Evolutionary conservation across 805 yeast species (phyloP).

Genomic region (Candida montana): DNA sequence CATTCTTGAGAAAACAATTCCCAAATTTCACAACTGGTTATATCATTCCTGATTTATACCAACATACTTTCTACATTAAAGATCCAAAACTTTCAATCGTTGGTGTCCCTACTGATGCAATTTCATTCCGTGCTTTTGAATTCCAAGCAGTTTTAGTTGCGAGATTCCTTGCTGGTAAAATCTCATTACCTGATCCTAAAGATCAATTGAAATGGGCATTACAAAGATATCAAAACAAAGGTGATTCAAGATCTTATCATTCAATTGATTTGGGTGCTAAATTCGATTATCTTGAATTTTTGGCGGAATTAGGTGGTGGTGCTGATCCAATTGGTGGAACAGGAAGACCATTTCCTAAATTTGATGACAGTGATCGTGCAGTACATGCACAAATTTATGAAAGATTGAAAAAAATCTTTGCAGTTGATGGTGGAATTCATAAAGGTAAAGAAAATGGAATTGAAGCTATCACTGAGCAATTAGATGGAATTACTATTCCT

Average conservation of each 20-base stretch:
- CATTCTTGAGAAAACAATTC: constrained; percentile 37
- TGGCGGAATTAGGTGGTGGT: constrained; percentile 27
- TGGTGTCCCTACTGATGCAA: constrained; percentile 34
- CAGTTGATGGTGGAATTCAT: constrained; percentile 7
- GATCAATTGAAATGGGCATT: constrained; percentile 29
- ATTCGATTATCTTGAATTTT: constrained; percentile 19
- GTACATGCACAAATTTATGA: constrained; percentile 5
- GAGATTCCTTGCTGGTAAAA: constrained; percentile 27
- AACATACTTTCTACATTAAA: constrained; percentile 28
- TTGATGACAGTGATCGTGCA: constrained; percentile 25
- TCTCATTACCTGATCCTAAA: constrained; percentile 25
- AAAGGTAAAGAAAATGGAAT: too few species aligned
- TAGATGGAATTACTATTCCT: too few species aligned
- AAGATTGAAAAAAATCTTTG: constrained; percentile 16
- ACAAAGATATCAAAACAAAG: constrained; percentile 24
- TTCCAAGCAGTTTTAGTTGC: constrained; percentile 35
- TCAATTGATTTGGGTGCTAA: constrained; percentile 31
- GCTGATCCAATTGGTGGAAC: constrained; percentile 9
- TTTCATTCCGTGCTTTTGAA: constrained; percentile 36
- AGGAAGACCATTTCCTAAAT: constrained; percentile 24
- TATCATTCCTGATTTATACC: constrained; percentile 25
- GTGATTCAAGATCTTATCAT: constrained; percentile 27
- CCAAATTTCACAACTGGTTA: constrained; percentile 26
- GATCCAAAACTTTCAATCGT: constrained; percentile 30
- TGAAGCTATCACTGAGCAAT: too few species aligned